Evolutionary conservation across 176 grass and related monocot species (phyloP).

Genomic region (Canna indica): DNA sequence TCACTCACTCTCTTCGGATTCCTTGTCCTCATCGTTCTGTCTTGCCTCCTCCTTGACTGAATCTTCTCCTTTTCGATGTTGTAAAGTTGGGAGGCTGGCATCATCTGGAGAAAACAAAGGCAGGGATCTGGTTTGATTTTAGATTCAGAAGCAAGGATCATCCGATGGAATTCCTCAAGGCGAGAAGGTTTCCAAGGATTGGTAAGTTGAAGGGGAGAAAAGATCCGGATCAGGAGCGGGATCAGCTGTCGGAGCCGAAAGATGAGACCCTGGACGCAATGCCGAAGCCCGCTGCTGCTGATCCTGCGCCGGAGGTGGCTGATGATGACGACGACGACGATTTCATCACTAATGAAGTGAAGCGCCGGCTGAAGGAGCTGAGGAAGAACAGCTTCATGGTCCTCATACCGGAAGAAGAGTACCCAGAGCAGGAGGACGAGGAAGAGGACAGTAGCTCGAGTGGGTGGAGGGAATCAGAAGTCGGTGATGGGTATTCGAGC

Average conservation of each 20-base stretch:
- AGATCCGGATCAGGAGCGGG: conserved; percentile 15
- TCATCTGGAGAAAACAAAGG: background rate
- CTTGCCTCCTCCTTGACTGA: background rate
- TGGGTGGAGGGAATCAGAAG: conserved; percentile 43
- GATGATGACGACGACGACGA: conserved; percentile 52
- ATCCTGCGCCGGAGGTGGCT: conserved; percentile 1
- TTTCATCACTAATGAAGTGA: conserved; percentile 81
- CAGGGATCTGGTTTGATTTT: background rate
- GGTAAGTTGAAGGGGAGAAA: conserved; percentile 24
- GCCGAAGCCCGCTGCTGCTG: conserved; percentile 6
- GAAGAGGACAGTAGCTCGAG: conserved; percentile 49
- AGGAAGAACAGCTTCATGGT: conserved; percentile 96
- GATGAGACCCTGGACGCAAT: conserved; percentile 20
- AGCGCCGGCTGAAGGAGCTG: conserved; percentile 84
- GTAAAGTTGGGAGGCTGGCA: background rate
- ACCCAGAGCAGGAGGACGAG: conserved; percentile 38
- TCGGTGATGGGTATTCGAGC: conserved; percentile 26
- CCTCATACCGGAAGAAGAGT: conserved; percentile 64
- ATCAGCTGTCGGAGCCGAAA: conserved; percentile 16
- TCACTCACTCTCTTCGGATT: background rate
- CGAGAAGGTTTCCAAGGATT: conserved; percentile 40
- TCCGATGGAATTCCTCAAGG: conserved; percentile 84
- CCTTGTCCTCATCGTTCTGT: background rate
- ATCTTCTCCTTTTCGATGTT: background rate
- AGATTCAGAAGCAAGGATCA: background rate